Evolutionary conservation across 352 stramenopile species (phyloP), one percentile per base, ranked within the genome.

Genomic region (Phytophthora multivora): DNA sequence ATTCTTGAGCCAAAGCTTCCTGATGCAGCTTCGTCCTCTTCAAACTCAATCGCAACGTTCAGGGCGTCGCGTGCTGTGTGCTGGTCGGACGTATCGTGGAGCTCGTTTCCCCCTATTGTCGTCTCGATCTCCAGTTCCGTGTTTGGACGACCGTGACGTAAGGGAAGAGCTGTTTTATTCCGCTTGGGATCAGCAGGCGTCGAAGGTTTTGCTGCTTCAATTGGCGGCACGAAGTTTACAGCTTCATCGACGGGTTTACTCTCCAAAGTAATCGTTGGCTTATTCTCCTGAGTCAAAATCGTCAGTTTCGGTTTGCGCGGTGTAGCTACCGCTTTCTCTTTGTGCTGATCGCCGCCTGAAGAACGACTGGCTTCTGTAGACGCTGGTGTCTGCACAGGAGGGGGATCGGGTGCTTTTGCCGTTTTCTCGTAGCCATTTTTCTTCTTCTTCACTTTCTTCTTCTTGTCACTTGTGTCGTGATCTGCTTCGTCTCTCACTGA

Each of bases 21-120:
- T 19, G 28, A 4, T 3, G n/a, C 36, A 2, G 11, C 10, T 41
- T 33, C n/a, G 13, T 71, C 62, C 3, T 76, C 59, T 30, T 82
- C 79, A 43, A 88, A 86, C 10, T 63, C 79, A 53, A 80, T 86
- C 12, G 66, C 43, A 71, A 63, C 40, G 51, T 64, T 64, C 6
- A 66, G 21, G n/a, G 53, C 35, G 19, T 71, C 53, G 26, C 60
- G 51, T 13, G 48, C 12, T 15, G 51, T 39, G 13, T 68, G 25
- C 28, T 62, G 47, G 1, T 69, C 59, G 11, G 23, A 69, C 12
- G 39, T 47, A 31, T 66, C 51, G 18, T 62, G 64, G 4, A 52
- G 39, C 3, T 46, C 40, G 19, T 49, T 61, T 46, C 57, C 52
- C 28, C 39, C 47, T 18, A 33, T 2, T 6, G 8, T 2, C 21